Percentiles rank a stretch among this genome's conserved stretches.
These are phyloP conservation scores for Aureobasidium leucospermi DNA, from an alignment of 2,329 filamentous ascomycete species.

Conservation along the genomic window DNA sequence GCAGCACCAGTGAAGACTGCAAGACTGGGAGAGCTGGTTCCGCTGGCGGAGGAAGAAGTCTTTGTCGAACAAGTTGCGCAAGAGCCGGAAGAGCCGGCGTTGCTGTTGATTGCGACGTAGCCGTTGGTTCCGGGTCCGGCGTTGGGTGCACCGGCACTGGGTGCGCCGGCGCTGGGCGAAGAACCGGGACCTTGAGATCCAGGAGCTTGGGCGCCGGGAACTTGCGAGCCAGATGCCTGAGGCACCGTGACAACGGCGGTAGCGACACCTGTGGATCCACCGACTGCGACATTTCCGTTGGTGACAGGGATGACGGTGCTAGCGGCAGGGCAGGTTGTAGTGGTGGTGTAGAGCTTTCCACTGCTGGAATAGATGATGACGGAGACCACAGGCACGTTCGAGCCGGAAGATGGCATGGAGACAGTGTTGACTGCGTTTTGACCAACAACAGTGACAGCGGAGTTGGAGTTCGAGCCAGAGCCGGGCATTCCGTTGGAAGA, in stretches of 20 bases:
- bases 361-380: background rate
- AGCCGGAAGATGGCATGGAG: background rate
- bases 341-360: background rate
- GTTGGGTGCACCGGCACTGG: background rate
- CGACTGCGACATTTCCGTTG: background rate
- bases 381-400: background rate
- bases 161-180: background rate
- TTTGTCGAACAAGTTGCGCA: background rate
- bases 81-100: background rate
- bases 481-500: background rate
- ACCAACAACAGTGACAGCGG: background rate
- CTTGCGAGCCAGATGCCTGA: background rate
- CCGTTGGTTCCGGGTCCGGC: background rate
- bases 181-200: background rate
- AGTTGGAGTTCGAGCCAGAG: background rate
- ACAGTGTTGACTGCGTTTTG: background rate
- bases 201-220: background rate
- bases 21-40: background rate
- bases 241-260: background rate
- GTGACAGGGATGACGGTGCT: background rate
- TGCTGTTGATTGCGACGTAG: background rate
- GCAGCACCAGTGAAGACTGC: too few relatives aligned
- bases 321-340: conserved; percentile 8
- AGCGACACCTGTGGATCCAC: background rate
- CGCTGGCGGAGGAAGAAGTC: background rate